Conservation (phyloP, 2,329 filamentous ascomycete genomes). For the Xenoacremonium recifei region DNA sequence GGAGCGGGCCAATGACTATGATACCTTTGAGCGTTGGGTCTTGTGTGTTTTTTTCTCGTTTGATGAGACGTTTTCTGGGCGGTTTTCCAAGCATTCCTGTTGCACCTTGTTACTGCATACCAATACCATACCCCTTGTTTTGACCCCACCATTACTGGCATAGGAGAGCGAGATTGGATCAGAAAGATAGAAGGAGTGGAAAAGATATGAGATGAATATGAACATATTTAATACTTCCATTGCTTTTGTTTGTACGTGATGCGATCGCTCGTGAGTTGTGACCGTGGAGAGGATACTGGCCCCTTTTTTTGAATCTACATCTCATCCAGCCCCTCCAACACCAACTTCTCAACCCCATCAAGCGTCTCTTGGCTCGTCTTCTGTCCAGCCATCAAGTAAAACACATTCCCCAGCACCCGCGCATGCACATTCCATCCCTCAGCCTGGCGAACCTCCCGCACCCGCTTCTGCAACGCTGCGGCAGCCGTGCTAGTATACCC, state of each 20-base stretch:
- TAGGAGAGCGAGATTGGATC: constrained; percentile 1
- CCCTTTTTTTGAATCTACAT: no score
- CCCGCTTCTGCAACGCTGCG: constrained; percentile 37
- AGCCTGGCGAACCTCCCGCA: constrained; percentile 28
- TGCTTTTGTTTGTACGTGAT: no score
- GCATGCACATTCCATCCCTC: constrained; percentile 50
- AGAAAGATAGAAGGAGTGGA: background rate
- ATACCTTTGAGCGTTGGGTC: background rate
- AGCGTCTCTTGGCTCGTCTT: constrained; percentile 34
- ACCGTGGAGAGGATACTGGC: no score
- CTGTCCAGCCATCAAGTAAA: constrained; percentile 58
- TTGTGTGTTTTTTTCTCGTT: background rate
- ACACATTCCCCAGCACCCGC: constrained; percentile 55
- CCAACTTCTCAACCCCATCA: constrained; percentile 15
- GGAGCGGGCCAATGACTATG: no score
- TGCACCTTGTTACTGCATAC: background rate
- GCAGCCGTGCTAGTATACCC: constrained; percentile 50
- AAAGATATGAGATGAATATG: constrained; percentile 1
- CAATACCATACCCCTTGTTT: constrained; percentile 24
- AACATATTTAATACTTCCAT: constrained; percentile 1
- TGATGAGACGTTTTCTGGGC: constrained; percentile 2
- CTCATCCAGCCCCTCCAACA: constrained; percentile 12
- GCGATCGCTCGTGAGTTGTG: no score
- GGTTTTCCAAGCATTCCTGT: constrained; percentile 27
- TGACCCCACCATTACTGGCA: background rate